Percentiles rank a stretch among this genome's conserved stretches.
phyloP scores from a whole-genome alignment of 768 basidiomycete species.

The Panus rudis region DNA sequence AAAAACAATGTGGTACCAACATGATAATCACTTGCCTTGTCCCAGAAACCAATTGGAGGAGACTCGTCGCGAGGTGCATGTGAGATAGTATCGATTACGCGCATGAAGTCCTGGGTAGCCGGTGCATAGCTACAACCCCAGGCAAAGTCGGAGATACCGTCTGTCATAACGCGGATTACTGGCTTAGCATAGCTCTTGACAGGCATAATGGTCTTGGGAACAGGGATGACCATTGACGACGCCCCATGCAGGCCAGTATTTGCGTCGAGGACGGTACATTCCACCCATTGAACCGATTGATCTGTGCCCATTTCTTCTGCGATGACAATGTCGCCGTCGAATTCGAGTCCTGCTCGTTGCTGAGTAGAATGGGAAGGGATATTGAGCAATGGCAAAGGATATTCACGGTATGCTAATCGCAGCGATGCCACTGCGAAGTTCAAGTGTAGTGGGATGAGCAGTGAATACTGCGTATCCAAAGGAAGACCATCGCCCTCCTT shows the following conservation, averaged over 20 bases:
- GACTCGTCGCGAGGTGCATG: constrained; percentile 76
- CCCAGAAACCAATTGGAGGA: constrained; percentile 88
- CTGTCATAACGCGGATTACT: constrained; percentile 55
- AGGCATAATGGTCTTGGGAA: constrained; percentile 93
- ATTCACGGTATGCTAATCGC: constrained; percentile 69
- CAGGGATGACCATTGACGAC: constrained; percentile 45
- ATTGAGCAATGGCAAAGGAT: constrained; percentile 79
- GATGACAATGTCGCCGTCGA: constrained; percentile 74
- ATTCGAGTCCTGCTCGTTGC: constrained; percentile 43
- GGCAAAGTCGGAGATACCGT: constrained; percentile 62
- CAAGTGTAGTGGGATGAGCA: constrained; percentile 80
- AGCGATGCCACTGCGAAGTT: constrained; percentile 58
- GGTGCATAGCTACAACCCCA: constrained; percentile 90
- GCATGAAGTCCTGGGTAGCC: constrained; percentile 80
- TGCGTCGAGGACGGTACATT: constrained; percentile 55
- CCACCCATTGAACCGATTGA: constrained; percentile 63
- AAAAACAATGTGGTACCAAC: neutral
- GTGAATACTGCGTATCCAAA: constrained; percentile 59
- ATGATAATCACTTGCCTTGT: constrained; percentile 53
- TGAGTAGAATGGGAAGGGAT: constrained; percentile 45
- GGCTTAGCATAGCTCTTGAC: constrained; percentile 89
- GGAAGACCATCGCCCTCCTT: constrained; percentile 67
- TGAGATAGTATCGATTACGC: constrained; percentile 73
- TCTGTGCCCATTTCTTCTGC: constrained; percentile 79
- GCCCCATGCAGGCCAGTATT: constrained; percentile 46